These are phyloP conservation scores for Xerophyta viscosa DNA, from an alignment of 106 monocot genomes.

Conservation along the genomic window DNA sequence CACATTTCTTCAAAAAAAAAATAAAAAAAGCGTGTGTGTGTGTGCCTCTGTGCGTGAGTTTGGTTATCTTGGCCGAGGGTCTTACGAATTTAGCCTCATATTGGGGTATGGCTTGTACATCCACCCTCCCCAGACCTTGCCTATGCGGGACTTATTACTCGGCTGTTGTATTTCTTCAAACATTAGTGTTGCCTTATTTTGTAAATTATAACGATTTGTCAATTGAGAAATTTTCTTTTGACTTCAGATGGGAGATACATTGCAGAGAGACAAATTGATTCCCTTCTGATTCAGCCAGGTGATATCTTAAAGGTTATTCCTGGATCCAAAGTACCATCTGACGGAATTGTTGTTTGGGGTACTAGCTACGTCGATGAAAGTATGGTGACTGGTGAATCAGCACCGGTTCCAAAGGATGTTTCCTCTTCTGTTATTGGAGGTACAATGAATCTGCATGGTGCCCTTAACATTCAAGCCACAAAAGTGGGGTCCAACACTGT, in stretches of 20 bases:
- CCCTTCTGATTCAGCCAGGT: slow-evolving; percentile 73
- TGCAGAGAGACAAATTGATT: slow-evolving; percentile 96
- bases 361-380: slow-evolving; percentile 90
- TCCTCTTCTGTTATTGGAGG: slow-evolving; percentile 78
- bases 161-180: too few species aligned
- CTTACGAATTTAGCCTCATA: too few species aligned
- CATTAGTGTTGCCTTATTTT: too few species aligned
- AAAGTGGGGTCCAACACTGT: slow-evolving; percentile 82
- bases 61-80: too few species aligned
- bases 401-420: slow-evolving; percentile 52
- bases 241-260: slow-evolving; percentile 55
- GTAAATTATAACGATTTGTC: too few species aligned
- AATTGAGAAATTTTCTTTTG: too few species aligned
- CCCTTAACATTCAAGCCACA: slow-evolving; percentile 67
- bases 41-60: too few species aligned
- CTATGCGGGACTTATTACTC: too few species aligned
- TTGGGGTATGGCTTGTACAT: too few species aligned
- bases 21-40: too few species aligned
- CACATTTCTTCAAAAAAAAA: too few species aligned
- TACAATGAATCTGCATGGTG: slow-evolving; percentile 90
- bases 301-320: slow-evolving; percentile 88
- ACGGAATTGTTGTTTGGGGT: slow-evolving; percentile 82
- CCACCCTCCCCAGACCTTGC: too few species aligned
- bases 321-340: slow-evolving; percentile 83
- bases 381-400: slow-evolving; percentile 96